Evolutionary conservation across 2,329 filamentous ascomycete genomes (phyloP).

Genomic region (Rhinocladiella similis): DNA sequence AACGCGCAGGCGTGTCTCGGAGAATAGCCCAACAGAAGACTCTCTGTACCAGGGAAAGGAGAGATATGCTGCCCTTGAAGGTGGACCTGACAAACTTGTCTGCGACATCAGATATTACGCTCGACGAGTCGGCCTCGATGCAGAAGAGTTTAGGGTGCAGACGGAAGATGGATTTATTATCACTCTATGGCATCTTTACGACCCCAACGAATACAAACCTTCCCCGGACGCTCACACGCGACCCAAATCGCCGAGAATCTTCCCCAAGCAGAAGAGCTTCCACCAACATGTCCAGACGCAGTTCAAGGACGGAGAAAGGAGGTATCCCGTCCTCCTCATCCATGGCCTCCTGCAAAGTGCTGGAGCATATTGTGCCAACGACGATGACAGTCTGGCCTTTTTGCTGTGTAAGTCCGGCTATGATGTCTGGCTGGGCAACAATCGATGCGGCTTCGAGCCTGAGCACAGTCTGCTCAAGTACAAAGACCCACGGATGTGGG

Average conservation of each 20-base stretch:
- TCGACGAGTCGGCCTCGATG: constrained; percentile 79
- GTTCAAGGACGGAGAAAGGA: constrained; percentile 49
- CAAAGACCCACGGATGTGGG: constrained; percentile 88
- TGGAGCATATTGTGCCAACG: constrained; percentile 86
- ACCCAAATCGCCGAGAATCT: constrained; percentile 62
- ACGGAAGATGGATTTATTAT: constrained; percentile 94
- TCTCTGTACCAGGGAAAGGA: constrained; percentile 35
- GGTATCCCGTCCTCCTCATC: constrained; percentile 82
- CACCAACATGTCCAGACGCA: constrained; percentile 32
- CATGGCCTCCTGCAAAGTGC: constrained; percentile 86
- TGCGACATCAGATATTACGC: constrained; percentile 87
- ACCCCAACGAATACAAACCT: constrained; percentile 70
- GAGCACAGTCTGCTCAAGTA: constrained; percentile 70
- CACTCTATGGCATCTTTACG: constrained; percentile 83
- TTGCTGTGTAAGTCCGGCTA: constrained; percentile 89
- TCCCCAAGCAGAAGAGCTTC: constrained; percentile 47
- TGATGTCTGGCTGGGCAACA: constrained; percentile 95
- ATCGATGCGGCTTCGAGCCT: constrained; percentile 81
- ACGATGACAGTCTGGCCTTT: constrained; percentile 86
- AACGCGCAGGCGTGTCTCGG: constrained; percentile 35
- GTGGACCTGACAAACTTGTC: constrained; percentile 73
- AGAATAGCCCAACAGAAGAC: constrained; percentile 29
- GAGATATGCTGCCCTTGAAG: constrained; percentile 73
- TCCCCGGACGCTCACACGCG: constrained; percentile 43
- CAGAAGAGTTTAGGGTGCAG: constrained; percentile 79